A percentile compares a stretch with the other conserved stretches of the same genome.
Evolutionary conservation across 768 basidiomycete genomes (phyloP).

Genomic region (Tylopilus cervinicoccineus): DNA sequence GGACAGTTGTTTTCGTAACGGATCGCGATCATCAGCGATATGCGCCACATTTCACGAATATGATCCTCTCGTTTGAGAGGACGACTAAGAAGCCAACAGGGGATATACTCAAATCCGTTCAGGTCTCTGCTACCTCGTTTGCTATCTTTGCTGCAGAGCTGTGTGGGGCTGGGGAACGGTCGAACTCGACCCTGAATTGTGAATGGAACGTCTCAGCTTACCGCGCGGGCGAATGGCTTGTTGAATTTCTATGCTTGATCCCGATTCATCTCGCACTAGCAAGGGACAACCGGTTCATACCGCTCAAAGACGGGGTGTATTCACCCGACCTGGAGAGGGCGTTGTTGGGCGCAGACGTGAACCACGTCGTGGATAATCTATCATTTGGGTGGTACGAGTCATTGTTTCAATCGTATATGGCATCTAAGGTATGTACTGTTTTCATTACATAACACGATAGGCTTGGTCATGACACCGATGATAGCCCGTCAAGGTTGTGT

Average conservation of each 20-base stretch:
- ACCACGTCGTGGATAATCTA: conserved; percentile 50
- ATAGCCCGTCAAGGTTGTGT: conserved; percentile 60
- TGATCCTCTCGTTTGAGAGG: conserved; percentile 45
- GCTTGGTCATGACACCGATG: neutral
- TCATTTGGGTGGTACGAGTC: conserved; percentile 66
- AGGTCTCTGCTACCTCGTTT: conserved; percentile 32
- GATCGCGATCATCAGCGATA: conserved; percentile 35
- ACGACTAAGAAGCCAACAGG: conserved; percentile 51
- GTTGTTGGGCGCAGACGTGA: conserved; percentile 56
- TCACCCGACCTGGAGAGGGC: conserved; percentile 48
- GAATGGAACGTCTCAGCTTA: conserved; percentile 36
- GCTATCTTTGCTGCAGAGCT: conserved; percentile 22
- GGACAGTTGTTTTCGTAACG: conserved; percentile 43
- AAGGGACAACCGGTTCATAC: conserved; percentile 56
- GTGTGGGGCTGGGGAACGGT: neutral
- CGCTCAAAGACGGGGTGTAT: conserved; percentile 54
- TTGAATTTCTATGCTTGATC: conserved; percentile 56
- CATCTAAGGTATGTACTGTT: conserved; percentile 39
- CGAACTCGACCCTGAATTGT: neutral
- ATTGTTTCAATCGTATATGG: conserved; percentile 59
- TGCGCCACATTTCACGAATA: conserved; percentile 39
- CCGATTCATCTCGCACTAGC: conserved; percentile 62
- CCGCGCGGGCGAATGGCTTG: conserved; percentile 57
- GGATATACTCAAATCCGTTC: conserved; percentile 37
- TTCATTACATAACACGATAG: rapidly evolving